These are phyloP conservation scores for Apiospora rasikravindrae DNA, from an alignment of 2,329 filamentous ascomycete species.

Conservation along the genomic window DNA sequence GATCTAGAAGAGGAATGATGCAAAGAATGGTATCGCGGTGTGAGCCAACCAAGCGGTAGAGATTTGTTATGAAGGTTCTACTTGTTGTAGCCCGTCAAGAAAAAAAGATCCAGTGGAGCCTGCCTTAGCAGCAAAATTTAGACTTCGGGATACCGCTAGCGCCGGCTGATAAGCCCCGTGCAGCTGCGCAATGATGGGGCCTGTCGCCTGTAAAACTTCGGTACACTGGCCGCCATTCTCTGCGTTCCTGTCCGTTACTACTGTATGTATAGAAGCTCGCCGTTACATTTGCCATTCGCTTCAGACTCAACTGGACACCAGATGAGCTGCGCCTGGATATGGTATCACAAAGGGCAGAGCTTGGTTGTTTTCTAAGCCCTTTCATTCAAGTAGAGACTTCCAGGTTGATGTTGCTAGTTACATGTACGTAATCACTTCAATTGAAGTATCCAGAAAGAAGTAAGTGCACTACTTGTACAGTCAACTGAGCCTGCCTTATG, in stretches of 20 bases:
- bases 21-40: neutral
- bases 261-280: no score
- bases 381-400: neutral
- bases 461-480: neutral
- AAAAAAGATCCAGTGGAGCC: constrained; percentile 7
- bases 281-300: neutral
- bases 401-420: neutral
- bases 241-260: neutral
- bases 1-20: neutral
- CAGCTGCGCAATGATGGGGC: neutral
- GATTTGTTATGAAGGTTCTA: neutral
- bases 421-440: no score
- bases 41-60: constrained; percentile 6
- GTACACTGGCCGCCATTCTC: neutral
- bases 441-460: no score
- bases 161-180: constrained; percentile 12
- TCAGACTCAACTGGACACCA: neutral
- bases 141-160: constrained; percentile 5
- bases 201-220: neutral
- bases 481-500: no score
- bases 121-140: neutral
- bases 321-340: no score
- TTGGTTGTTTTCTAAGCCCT: neutral
- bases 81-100: neutral
- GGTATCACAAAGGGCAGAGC: no score